Evolutionary conservation across 768 basidiomycete genomes (phyloP).

Genomic region (Termitomyces sp.): DNA sequence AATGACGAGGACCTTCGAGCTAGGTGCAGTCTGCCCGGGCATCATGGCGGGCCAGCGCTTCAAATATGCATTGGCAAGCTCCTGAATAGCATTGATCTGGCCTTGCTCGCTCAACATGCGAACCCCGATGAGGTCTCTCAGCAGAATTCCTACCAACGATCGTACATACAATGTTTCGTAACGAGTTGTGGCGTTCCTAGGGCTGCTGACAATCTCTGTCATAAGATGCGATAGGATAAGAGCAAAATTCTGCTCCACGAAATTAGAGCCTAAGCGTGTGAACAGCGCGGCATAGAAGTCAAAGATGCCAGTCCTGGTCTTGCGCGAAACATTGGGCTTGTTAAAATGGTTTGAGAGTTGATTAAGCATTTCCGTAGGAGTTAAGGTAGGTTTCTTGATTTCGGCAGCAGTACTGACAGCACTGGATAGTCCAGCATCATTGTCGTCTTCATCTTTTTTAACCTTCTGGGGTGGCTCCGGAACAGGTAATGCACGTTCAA

Average conservation of each 20-base stretch:
- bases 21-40: conserved; percentile 75
- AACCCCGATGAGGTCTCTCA: conserved; percentile 84
- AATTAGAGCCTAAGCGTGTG: conserved; percentile 65
- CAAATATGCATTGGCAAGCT: conserved; percentile 74
- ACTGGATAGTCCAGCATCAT: conserved; percentile 47
- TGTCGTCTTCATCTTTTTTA: conserved; percentile 59
- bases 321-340: conserved; percentile 60
- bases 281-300: conserved; percentile 84
- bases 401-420: conserved; percentile 44
- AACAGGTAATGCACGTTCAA: conserved; percentile 44
- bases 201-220: conserved; percentile 65
- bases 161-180: conserved; percentile 75
- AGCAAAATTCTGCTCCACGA: conserved; percentile 80
- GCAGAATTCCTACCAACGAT: conserved; percentile 67
- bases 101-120: conserved; percentile 91
- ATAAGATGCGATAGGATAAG: conserved; percentile 76
- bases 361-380: conserved; percentile 75
- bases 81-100: conserved; percentile 87
- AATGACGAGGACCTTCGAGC: conserved; percentile 62
- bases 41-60: conserved; percentile 93
- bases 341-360: conserved; percentile 80
- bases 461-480: conserved; percentile 49
- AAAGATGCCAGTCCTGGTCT: conserved; percentile 79
- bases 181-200: conserved; percentile 47
- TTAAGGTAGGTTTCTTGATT: conserved; percentile 62